Base-by-base conservation (phyloP, 2,329 filamentous ascomycete species). In the Leptographium procerum region DNA sequence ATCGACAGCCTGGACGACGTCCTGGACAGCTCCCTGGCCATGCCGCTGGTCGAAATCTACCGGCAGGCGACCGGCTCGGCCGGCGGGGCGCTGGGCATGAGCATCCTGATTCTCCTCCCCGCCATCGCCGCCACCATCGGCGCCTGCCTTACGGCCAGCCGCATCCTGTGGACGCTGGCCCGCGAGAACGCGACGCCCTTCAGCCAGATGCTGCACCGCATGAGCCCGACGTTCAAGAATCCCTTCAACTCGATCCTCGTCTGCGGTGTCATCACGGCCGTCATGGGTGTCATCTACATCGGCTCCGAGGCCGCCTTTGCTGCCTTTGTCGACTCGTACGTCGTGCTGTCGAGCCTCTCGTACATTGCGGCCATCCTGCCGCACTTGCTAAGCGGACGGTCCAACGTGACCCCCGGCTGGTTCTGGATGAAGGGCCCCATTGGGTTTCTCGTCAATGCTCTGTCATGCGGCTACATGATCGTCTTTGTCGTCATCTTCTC, bases 131-230 rank as follows among this genome's bases (percentile, higher is more conserved):
- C 33, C 10, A 19, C 22, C 33, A 31, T 55, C 2, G 52, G 52
- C 24, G 36, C 28, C 24, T 43, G 34, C 9, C 14, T 55, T 13
- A 45, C 40, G 13, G n/a, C 52, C 22, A 55, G 52, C 34, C 52
- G 52, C 34, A 36, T 45, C 33, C 77, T 75, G 66, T 81, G 78
- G 78, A 73, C 75, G 0, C 69, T 81, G n/a, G 79, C 81, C 48
- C 77, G 82, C 34, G 82, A 85, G 65, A 77, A 79, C 43, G 82
- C 82, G 1, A 81, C 82, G 4, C 82, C 82, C 0, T 80, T 83
- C 66, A 73, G 76, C 2, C 60, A 66, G 8, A 72, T 78, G 67
- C 77, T 84, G 59, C 71, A 75, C 14, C 68, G 66, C 22, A 80
- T 85, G 61, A 77, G 79, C 66, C 71, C 75, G 61, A 69, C 63